Conservation (phyloP, 108 stramenopile species). For the Conticribra weissflogii region DNA sequence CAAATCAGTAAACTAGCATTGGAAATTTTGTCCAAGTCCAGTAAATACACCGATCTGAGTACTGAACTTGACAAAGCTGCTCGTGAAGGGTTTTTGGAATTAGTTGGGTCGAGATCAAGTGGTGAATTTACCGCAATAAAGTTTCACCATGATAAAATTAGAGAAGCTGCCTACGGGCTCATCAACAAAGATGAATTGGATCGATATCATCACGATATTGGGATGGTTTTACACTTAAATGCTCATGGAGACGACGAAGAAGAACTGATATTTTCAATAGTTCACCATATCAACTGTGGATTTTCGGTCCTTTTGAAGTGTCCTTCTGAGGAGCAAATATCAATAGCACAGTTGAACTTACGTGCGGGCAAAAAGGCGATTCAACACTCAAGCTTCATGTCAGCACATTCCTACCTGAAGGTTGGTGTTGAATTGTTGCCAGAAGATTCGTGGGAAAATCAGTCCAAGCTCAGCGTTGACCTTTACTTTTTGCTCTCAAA, state of each 20-base stretch:
- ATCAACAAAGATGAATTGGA: conserved; percentile 22
- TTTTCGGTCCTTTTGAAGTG: not conserved
- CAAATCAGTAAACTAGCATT: conserved; percentile 15
- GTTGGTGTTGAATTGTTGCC: conserved; percentile 7
- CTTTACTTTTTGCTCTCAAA: conserved; percentile 2
- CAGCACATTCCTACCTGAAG: conserved; percentile 23
- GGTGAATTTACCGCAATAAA: no score
- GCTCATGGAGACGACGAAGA: not conserved
- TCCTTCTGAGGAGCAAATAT: not conserved
- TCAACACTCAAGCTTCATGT: conserved; percentile 23
- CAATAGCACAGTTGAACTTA: conserved; percentile 24
- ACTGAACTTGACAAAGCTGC: conserved; percentile 8
- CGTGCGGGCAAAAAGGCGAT: conserved; percentile 22
- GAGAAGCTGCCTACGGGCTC: conserved; percentile 62
- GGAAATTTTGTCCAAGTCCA: not conserved
- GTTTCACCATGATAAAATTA: conserved; percentile 56
- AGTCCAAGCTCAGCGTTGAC: conserved; percentile 4
- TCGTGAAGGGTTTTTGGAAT: conserved; percentile 23
- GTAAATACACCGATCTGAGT: conserved; percentile 3
- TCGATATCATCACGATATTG: conserved; percentile 15
- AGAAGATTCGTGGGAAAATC: conserved; percentile 7
- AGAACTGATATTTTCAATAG: not conserved
- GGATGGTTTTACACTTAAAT: conserved; percentile 13
- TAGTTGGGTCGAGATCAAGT: conserved; percentile 5
- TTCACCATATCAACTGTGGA: conserved; percentile 20